These are phyloP conservation scores for Sicyos edulis DNA, from an alignment of 306 rosid species.

Conservation along the genomic window DNA sequence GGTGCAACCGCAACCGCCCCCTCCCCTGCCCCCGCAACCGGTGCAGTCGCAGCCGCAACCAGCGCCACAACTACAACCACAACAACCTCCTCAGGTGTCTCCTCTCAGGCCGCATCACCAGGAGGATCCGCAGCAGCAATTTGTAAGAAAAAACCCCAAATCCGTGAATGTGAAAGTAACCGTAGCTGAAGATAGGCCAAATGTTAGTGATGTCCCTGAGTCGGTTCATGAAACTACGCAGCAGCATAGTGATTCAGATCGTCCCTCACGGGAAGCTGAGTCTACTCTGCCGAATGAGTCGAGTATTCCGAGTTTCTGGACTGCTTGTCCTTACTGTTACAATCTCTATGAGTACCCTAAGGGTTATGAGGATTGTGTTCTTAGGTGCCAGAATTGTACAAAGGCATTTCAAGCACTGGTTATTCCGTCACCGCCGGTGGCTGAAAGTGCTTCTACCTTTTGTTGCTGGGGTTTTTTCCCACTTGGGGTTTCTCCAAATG, in stretches of 20 bases:
- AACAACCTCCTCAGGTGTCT: conserved; percentile 6
- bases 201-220: conserved; percentile 36
- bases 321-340: conserved; percentile 89
- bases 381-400: conserved; percentile 72
- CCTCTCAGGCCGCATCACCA: not conserved
- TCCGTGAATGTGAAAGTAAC: conserved; percentile 26
- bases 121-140: conserved; percentile 19
- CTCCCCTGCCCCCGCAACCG: too few species aligned
- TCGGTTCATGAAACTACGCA: conserved; percentile 25
- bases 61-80: not conserved
- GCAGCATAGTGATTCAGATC: conserved; percentile 14
- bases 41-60: too few species aligned
- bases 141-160: conserved; percentile 33
- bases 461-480: conserved; percentile 82
- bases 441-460: conserved; percentile 33
- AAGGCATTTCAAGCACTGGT: conserved; percentile 63
- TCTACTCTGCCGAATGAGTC: conserved; percentile 18
- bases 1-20: too few species aligned
- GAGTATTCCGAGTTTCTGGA: conserved; percentile 57
- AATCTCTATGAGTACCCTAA: conserved; percentile 63
- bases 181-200: conserved; percentile 37
- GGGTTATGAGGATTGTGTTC: conserved; percentile 64
- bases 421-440: conserved; percentile 52
- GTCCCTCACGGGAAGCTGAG: conserved; percentile 17
- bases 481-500: conserved; percentile 44